Percentiles rank a stretch among this genome's conserved stretches.
These are phyloP conservation scores for Fusarium sp. DNA, from an alignment of 2,329 filamentous ascomycete genomes.

Conservation along the genomic window DNA sequence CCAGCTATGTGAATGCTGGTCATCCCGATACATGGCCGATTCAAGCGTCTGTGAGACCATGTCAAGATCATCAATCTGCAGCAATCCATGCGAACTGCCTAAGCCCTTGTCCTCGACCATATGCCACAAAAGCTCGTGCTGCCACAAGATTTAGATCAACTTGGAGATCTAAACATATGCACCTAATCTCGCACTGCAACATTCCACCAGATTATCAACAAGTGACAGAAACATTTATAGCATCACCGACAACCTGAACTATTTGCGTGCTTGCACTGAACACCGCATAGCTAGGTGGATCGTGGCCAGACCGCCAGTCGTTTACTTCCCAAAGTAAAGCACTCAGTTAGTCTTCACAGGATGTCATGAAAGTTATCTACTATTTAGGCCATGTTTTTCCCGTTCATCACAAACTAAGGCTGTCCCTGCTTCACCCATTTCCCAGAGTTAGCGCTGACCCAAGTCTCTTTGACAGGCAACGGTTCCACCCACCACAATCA, in stretches of 20 bases:
- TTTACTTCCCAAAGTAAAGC: neutral
- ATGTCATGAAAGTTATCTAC: neutral
- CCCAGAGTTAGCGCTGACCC: constrained; percentile 41
- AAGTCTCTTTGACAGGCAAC: constrained; percentile 42
- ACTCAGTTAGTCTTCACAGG: neutral
- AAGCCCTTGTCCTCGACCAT: constrained; percentile 24
- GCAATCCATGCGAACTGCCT: constrained; percentile 8
- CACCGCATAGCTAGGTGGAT: neutral
- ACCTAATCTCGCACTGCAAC: constrained; percentile 20
- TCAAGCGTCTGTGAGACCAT: constrained; percentile 26
- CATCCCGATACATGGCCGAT: constrained; percentile 19
- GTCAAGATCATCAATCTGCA: constrained; percentile 38
- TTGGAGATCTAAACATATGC: constrained; percentile 23
- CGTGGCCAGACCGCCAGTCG: neutral
- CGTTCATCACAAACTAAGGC: constrained; percentile 5
- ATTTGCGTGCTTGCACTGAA: neutral
- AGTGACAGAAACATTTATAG: constrained; percentile 12
- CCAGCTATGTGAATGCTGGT: constrained; percentile 9
- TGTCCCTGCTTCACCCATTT: constrained; percentile 38
- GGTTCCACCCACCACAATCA: constrained; percentile 39
- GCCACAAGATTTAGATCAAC: constrained; percentile 20
- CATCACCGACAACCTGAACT: neutral
- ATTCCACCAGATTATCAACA: constrained; percentile 23
- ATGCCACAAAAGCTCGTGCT: constrained; percentile 33
- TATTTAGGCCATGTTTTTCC: neutral